Conservation (phyloP, 805 yeast genomes). For the Nakazawaea ambrosiae region DNA sequence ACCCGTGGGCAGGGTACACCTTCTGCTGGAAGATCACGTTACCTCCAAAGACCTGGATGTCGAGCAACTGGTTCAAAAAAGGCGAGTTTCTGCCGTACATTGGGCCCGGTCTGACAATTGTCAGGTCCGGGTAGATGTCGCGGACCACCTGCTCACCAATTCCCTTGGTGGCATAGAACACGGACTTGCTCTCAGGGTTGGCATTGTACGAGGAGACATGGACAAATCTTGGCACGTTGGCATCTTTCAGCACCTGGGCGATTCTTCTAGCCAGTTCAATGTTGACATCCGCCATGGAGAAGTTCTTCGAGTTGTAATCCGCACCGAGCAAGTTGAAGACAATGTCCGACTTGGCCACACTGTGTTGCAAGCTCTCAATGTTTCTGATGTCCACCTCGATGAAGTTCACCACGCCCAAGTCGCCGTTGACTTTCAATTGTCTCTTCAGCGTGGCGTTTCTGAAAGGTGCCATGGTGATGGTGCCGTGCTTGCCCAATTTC, state of each 20-base stretch:
- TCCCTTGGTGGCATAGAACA: slow-evolving; percentile 75
- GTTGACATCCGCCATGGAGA: slow-evolving; percentile 76
- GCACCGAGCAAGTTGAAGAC: slow-evolving; percentile 78
- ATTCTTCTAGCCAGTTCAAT: slow-evolving; percentile 74
- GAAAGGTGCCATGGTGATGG: slow-evolving; percentile 68
- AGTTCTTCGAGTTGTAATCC: slow-evolving; percentile 70
- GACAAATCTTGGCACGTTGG: slow-evolving; percentile 64
- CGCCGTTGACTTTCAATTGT: slow-evolving; percentile 77
- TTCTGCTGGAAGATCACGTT: slow-evolving; percentile 59
- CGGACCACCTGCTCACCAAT: slow-evolving; percentile 66
- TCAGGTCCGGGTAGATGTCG: slow-evolving; percentile 63
- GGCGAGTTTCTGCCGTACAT: slow-evolving; percentile 71
- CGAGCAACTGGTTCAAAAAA: slow-evolving; percentile 55
- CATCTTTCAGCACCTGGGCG: slow-evolving; percentile 63
- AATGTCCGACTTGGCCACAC: slow-evolving; percentile 75
- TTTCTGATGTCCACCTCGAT: slow-evolving; percentile 81
- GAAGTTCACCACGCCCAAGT: slow-evolving; percentile 79
- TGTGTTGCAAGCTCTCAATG: slow-evolving; percentile 63
- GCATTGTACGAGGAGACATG: slow-evolving; percentile 82
- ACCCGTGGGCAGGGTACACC: slow-evolving; percentile 65
- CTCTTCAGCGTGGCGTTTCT: slow-evolving; percentile 75
- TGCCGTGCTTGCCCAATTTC: slow-evolving; percentile 77
- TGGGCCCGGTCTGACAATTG: slow-evolving; percentile 82
- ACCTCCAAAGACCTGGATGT: slow-evolving; percentile 50
- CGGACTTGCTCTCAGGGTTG: slow-evolving; percentile 55